Base-by-base conservation (phyloP, 306 rosid genomes). In the Cucumis cinereus region DNA sequence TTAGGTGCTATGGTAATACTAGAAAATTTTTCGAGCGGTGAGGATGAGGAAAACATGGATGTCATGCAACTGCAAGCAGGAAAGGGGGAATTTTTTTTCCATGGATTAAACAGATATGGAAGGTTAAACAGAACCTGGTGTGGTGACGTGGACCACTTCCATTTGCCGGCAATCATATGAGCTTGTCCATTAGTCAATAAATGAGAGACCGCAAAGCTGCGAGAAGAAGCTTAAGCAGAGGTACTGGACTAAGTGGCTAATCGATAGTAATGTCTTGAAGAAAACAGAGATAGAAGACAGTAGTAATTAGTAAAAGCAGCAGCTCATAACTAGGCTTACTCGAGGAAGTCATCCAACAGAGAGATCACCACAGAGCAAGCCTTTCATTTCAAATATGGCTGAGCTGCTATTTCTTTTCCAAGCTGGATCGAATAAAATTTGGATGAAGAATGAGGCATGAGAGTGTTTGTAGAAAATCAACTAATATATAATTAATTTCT, bases 401-500 rank as follows among this genome's bases (percentile, higher is more conserved):
- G 74, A 55, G 17, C 35, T 43, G 74, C 22, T 68, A 22, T 50
- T 50, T 50, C 60, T 50, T 50, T 72, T 50, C 60, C 59, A 50
- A 6, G 60, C 59, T 50, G 60, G 76, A 72, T 50, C 76, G 72
- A 17, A 78, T 61, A 30, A 49, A 53, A 62, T 60, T 20, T 30
- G 4, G 53, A 67, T 45, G 82, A 63, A 81, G 76, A 87, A 81
- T 59, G 78, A 85, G 79, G 86, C 78, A 82, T n/a, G 79, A 82
- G 81, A 19, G 16, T 69, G 61, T 72, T 28, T 30, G 61, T 49
- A 33, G 45, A 72, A 80, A 78, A 72, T 72, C 76, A 52, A 52
- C 76, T 72, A 72, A 72, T 72, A 50, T 72, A 79, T 84, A 85
- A 84, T 79, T 80, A 82, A 76, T 82, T 90, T 85, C 80, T 75